Percentiles rank a stretch among this genome's conserved stretches.
Conservation (phyloP, 2,329 filamentous ascomycete species). For the Pseudopithomyces chartarum region DNA sequence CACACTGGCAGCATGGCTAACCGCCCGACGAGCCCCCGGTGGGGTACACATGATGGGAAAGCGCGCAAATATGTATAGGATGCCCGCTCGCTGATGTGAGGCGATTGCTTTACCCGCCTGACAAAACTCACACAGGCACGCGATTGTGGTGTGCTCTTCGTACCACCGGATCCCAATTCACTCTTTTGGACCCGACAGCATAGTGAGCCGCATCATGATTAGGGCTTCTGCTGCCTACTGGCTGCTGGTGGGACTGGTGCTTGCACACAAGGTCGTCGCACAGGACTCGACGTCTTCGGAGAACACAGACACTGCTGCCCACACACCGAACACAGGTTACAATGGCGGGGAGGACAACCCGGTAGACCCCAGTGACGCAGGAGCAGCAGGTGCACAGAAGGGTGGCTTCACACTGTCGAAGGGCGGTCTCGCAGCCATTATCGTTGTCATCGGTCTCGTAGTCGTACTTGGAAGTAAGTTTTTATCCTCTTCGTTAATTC, state of each 20-base stretch:
- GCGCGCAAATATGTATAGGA: slow-evolving; percentile 45
- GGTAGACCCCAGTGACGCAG: slow-evolving; percentile 52
- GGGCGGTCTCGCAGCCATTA: slow-evolving; percentile 74
- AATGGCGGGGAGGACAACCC: slow-evolving; percentile 46
- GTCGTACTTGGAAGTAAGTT: slow-evolving; percentile 59
- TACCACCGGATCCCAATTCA: slow-evolving; percentile 27
- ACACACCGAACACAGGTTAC: slow-evolving; percentile 36
- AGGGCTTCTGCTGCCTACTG: slow-evolving; percentile 25
- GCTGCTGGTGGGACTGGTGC: slow-evolving; percentile 33
- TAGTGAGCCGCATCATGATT: slow-evolving; percentile 28
- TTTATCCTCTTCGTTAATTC: slow-evolving; percentile 6
- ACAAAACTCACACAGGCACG: slow-evolving; percentile 17
- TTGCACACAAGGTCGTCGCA: slow-evolving; percentile 29
- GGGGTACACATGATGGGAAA: slow-evolving; percentile 27
- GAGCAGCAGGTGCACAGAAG: slow-evolving; percentile 67
- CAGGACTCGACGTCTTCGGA: slow-evolving; percentile 12
- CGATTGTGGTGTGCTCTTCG: slow-evolving; percentile 29
- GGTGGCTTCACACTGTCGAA: slow-evolving; percentile 68
- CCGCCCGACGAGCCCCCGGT: slow-evolving; percentile 28
- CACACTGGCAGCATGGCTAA: slow-evolving; percentile 37
- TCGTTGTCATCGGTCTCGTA: slow-evolving; percentile 72
- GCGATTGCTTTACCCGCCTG: background rate
- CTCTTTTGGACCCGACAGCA: slow-evolving; percentile 17
- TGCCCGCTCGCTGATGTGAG: slow-evolving; percentile 27
- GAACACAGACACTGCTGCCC: slow-evolving; percentile 18